Conservation (phyloP, 1,284 basidiomycete species). For the Sanguinoderma infundibulare region DNA sequence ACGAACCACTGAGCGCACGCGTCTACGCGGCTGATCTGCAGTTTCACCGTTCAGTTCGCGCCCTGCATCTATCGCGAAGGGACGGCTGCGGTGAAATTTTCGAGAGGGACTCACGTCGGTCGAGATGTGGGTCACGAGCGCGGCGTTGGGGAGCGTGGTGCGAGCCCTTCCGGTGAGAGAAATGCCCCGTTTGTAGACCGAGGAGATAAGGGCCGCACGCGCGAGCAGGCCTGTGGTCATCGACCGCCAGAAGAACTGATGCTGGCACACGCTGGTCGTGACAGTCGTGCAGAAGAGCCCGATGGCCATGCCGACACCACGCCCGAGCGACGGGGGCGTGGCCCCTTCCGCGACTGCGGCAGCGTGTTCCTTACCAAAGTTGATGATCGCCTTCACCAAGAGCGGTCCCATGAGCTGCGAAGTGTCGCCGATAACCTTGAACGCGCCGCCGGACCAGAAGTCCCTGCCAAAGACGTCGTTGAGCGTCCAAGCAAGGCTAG, state of each 20-base stretch:
- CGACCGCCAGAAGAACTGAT: conserved; percentile 82
- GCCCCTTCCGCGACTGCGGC: conserved; percentile 38
- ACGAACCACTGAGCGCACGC: conserved; percentile 72
- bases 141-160: conserved; percentile 65
- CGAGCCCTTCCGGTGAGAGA: conserved; percentile 70
- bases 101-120: conserved; percentile 58
- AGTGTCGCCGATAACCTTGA: conserved; percentile 61
- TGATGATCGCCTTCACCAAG: conserved; percentile 70
- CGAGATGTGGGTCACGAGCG: conserved; percentile 76
- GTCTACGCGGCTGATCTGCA: conserved; percentile 59
- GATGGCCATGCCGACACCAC: conserved; percentile 73
- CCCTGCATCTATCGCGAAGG: too few species aligned
- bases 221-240: conserved; percentile 75
- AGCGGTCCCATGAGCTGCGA: conserved; percentile 69
- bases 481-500: conserved; percentile 69
- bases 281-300: conserved; percentile 72
- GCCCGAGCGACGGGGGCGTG: conserved; percentile 55
- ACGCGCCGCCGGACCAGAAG: conserved; percentile 73
- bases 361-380: conserved; percentile 60
- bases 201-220: conserved; percentile 74
- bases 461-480: conserved; percentile 71
- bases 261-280: conserved; percentile 59
- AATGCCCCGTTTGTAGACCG: conserved; percentile 77
- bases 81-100: not conserved
- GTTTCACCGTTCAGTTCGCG: not conserved